phyloP scores from a whole-genome alignment of 306 rosid species.

The Oemleria cerasiformis region DNA sequence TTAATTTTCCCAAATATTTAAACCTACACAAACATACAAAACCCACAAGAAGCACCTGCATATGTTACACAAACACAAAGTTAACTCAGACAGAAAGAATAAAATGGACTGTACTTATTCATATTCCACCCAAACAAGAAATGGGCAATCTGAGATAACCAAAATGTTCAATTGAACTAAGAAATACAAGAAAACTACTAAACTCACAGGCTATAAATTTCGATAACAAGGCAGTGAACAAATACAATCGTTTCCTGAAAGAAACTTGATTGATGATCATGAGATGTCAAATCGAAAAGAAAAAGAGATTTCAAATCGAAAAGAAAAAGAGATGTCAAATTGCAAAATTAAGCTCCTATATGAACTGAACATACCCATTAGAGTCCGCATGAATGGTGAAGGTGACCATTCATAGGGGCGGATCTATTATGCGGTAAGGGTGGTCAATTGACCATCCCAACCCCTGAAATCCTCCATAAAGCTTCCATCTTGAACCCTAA shows the following conservation, averaged over 20 bases:
- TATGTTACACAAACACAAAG: neutral
- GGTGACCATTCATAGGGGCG: neutral
- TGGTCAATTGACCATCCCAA: too few species aligned
- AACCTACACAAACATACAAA: neutral
- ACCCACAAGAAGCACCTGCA: neutral
- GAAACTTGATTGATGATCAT: neutral
- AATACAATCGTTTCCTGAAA: neutral
- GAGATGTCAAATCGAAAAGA: neutral
- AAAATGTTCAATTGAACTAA: neutral
- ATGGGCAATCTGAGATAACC: neutral
- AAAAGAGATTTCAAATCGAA: too few species aligned
- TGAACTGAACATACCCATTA: neutral
- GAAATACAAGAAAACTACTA: neutral
- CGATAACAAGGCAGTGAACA: neutral
- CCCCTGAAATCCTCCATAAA: too few species aligned
- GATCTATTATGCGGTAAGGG: too few species aligned
- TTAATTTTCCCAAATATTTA: neutral
- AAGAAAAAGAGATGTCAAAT: too few species aligned
- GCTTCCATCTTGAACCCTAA: too few species aligned
- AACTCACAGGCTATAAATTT: neutral
- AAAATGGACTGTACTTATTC: neutral
- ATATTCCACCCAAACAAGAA: neutral
- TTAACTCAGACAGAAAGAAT: neutral
- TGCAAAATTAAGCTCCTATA: neutral
- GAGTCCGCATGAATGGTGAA: neutral